Evolutionary conservation across 2,329 filamentous ascomycete genomes (phyloP).

Genomic region (Pezicula neosporulosa): DNA sequence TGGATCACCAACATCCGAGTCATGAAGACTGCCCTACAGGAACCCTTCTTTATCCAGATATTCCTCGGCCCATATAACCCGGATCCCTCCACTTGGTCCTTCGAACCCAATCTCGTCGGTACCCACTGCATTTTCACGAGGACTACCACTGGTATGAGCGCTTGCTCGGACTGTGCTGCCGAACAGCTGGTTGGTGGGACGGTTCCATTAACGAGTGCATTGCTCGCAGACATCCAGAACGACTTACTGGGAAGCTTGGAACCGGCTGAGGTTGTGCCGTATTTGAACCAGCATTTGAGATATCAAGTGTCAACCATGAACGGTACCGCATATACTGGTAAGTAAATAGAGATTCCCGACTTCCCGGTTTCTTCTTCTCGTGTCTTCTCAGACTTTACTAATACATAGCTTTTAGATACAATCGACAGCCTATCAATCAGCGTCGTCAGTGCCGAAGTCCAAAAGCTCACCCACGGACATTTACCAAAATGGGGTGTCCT

Average conservation of each 20-base stretch:
- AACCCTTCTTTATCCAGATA: conserved; percentile 63
- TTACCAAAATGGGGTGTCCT: background rate
- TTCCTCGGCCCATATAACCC: conserved; percentile 52
- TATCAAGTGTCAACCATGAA: conserved; percentile 21
- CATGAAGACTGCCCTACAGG: conserved; percentile 54
- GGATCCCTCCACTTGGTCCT: conserved; percentile 20
- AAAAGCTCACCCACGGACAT: background rate
- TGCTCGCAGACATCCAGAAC: conserved; percentile 28
- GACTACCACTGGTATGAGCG: conserved; percentile 2
- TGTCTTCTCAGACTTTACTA: too few species aligned
- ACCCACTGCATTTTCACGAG: conserved; percentile 33
- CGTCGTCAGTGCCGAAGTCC: background rate
- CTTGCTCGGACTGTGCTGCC: conserved; percentile 12
- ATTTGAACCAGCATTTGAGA: conserved; percentile 20
- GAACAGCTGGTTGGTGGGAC: conserved; percentile 33
- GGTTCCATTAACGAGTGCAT: conserved; percentile 39
- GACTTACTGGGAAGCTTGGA: conserved; percentile 28
- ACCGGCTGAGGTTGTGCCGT: conserved; percentile 18
- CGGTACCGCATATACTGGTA: conserved; percentile 5
- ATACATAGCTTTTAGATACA: background rate
- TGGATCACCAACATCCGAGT: conserved; percentile 68
- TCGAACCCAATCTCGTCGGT: conserved; percentile 24
- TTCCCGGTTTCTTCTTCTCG: too few species aligned
- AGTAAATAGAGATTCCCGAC: too few species aligned
- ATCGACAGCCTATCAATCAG: background rate